Evolutionary conservation across 805 yeast species (phyloP), one percentile per base, ranked within the genome.

Genomic region (Kodamaea kaohsiungensis): DNA sequence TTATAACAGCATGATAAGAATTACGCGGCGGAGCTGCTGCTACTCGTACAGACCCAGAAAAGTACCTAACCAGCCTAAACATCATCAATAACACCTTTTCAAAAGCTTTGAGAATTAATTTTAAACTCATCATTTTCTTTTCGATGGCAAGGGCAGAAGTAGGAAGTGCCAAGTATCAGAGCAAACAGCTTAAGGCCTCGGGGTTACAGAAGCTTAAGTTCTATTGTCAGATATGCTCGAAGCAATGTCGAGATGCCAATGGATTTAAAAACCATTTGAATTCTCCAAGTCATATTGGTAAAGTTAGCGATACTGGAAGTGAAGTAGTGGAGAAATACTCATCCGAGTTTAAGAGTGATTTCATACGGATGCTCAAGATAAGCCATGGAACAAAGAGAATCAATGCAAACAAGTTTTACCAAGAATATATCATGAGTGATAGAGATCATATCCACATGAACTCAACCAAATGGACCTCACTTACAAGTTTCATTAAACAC

Each of bases 201-300:
- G 98, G 98, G 1, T 83, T 92, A 22, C 98, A 92, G 70, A 86
- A 89, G 64, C 81, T 95, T 51, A 79, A 84, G 56, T 93, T 84
- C 79, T 96, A 91, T 70, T 95, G 99, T 69, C 98, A 88, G 67
- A 79, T 90, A 2, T 95, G 99, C 65, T 83, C 80, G 65, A 91
- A 93, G 64, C 99, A 95, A 71, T 92, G 98, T 67, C 75, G 98
- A 53, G 99, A 96, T 67, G 96, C 89, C 58, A 93, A 95, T 71
- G 99, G 99, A 22, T 95, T 89, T 75, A 87, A 88, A 63, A 88
- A 93, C 63, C 99, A 95, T 68, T 79, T 87, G n/a, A 78, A 79
- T 58, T 85, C 96, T n/a, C 90, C 89, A 46, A 77, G 88, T 1
- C 99, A 95, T 66, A 69, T 81, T 47, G 80, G 82, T 16, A 82